Percentiles rank a stretch among this genome's conserved stretches.
Conservation (phyloP, 140 eudicot species). For the Cichorium intybus region DNA sequence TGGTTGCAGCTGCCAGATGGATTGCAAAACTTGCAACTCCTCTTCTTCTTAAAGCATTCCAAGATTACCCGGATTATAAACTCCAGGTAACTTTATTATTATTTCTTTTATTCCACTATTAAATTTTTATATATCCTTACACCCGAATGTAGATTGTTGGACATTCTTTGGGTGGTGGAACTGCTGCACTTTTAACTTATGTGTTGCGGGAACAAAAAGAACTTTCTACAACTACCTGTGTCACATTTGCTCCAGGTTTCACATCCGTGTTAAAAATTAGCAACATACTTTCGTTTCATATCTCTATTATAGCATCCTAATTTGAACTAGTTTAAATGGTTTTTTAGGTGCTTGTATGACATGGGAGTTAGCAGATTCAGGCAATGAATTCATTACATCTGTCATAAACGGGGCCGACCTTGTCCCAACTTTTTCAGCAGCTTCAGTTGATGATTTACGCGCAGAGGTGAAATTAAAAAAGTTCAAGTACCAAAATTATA, state of each 20-base stretch:
- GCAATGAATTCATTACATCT: conserved; percentile 75
- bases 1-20: conserved; percentile 99
- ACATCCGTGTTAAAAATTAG: not conserved
- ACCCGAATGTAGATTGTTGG: conserved; percentile 72
- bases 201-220: conserved; percentile 82
- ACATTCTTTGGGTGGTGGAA: conserved; percentile 97
- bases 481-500: conserved; percentile 1
- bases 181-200: conserved; percentile 88
- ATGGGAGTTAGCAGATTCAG: conserved; percentile 95
- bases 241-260: conserved; percentile 95
- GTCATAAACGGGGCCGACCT: conserved; percentile 93
- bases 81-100: conserved; percentile 48
- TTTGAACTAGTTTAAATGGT: no score
- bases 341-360: conserved; percentile 99
- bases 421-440: conserved; percentile 95
- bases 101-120: not conserved
- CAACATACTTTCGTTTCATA: not conserved
- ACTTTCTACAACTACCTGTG: conserved; percentile 71
- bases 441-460: conserved; percentile 96
- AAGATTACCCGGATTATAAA: conserved; percentile 66
- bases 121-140: not conserved
- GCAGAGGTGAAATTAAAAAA: conserved; percentile 85
- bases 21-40: conserved; percentile 94
- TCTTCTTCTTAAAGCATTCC: conserved; percentile 54
- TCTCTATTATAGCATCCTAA: no score